Percentiles rank a stretch among this genome's conserved stretches.
Conservation (phyloP, 177 flowering plant genomes). For the Vitis hybrid region DNA sequence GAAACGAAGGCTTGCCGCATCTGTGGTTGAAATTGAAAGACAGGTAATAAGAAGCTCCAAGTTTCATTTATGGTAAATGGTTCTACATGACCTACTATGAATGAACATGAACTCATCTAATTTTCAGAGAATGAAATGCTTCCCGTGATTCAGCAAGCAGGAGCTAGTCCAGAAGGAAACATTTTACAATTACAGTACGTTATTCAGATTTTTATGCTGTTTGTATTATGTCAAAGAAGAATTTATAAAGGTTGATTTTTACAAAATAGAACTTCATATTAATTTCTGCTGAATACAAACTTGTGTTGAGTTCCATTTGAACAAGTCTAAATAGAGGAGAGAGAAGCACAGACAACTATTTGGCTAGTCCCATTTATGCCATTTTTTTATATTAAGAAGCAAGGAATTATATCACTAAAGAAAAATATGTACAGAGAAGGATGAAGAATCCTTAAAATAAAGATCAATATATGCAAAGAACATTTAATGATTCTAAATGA, state of each 20-base stretch:
- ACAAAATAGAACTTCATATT: background rate
- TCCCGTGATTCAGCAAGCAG: constrained; percentile 42
- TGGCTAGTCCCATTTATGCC: background rate
- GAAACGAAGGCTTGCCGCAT: constrained; percentile 75
- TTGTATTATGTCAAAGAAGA: background rate
- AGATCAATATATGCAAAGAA: no score
- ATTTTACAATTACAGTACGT: constrained; percentile 1
- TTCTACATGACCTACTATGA: background rate
- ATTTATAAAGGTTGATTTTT: background rate
- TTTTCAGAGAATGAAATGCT: constrained; percentile 88
- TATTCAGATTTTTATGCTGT: background rate
- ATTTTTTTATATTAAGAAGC: background rate
- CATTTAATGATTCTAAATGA: no score
- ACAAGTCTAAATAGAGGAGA: no score
- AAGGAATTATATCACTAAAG: no score
- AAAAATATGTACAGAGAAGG: no score
- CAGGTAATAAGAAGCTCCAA: constrained; percentile 46
- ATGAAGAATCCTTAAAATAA: no score
- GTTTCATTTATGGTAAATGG: background rate
- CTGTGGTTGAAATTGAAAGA: constrained; percentile 81
- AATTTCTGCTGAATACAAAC: background rate
- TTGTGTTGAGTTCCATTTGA: background rate
- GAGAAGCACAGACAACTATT: no score
- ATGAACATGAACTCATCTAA: constrained; percentile 7
- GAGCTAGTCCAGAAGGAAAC: constrained; percentile 4